Percentiles rank a stretch among this genome's conserved stretches.
Evolutionary conservation across 495 filamentous ascomycete genomes (phyloP).

Genomic region (Xylaria scruposa): DNA sequence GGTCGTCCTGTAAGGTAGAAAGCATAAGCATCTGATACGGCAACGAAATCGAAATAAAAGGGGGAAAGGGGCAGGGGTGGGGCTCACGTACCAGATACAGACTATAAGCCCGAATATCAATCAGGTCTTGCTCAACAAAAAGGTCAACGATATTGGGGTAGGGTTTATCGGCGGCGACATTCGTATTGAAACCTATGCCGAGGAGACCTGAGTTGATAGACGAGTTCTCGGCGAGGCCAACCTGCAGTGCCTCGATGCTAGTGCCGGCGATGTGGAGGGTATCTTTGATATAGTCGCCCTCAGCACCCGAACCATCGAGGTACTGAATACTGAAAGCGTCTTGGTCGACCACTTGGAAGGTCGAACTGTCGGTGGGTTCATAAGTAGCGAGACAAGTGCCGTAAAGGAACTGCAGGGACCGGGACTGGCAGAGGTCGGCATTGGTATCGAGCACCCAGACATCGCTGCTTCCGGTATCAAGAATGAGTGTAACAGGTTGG

Average conservation of each 20-base stretch:
- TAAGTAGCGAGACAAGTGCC: conserved; percentile 42
- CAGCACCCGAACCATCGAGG: conserved; percentile 67
- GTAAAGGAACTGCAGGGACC: conserved; percentile 41
- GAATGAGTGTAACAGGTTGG: conserved; percentile 59
- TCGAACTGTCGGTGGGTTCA: conserved; percentile 68
- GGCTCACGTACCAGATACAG: conserved; percentile 66
- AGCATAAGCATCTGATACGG: not conserved
- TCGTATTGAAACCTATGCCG: conserved; percentile 81
- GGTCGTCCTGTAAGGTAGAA: conserved; percentile 45
- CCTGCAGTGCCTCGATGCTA: conserved; percentile 71
- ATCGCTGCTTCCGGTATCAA: conserved; percentile 90
- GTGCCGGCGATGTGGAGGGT: conserved; percentile 71
- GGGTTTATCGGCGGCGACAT: conserved; percentile 67
- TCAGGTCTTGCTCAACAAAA: conserved; percentile 71
- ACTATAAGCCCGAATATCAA: conserved; percentile 84
- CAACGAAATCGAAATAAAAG: not conserved
- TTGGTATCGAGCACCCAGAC: conserved; percentile 67
- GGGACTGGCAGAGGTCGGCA: conserved; percentile 52
- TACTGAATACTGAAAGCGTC: conserved; percentile 82
- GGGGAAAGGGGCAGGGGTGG: no score
- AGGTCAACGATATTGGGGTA: conserved; percentile 84
- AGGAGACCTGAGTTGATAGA: conserved; percentile 79
- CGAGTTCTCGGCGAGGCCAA: conserved; percentile 79
- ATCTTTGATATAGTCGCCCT: conserved; percentile 83
- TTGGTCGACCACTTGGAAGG: conserved; percentile 67